Base-by-base conservation (phyloP, 2,329 filamentous ascomycete genomes). In the Diaporthe citriasiana region DNA sequence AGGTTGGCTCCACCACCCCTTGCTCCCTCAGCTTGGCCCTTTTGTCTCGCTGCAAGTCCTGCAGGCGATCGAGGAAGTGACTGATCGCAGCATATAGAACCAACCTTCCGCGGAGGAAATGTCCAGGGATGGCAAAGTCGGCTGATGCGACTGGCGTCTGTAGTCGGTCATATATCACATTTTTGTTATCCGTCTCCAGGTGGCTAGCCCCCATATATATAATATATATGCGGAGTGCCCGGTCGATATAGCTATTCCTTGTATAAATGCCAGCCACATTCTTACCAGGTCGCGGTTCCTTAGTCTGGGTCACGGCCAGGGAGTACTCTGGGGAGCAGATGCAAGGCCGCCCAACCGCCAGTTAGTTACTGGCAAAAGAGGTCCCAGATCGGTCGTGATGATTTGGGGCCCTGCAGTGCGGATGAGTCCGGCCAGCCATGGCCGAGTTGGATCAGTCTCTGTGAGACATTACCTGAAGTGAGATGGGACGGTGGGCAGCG, bases 121-220 rank as follows among this genome's bases (percentile, higher is more conserved):
- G 45, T 40, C 69, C 60, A 66, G 57, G 59, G 42, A 47, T 72
- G 73, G 73, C 19, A 60, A 38, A 25, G 25, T 73, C 71, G 59
- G 71, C 53, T 56, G 57, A 33, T 45, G 71, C 66, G 47, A 71
- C 74, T 50, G 66, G 68, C 66, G 45, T 33, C 60, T 63, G 60
- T 45, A 38, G 13, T 56, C 55, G 59, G 53, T 75, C 71, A 75
- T 60, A 69, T 71, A 73, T 75, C 74, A 73, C 55, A 73, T 73
- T 73, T 45, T 59, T 40, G 71, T n/a, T 47, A 56, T 47, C 60
- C 69, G 55, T 72, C 51, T 63, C n/a, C 19, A 40, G 40, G 47
- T 65, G 59, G 63, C 59, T 56, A 57, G 35, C 63, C 25, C 25
- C 38, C 19, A 60, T 71, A 60, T 60, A 71, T 63, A 60, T 73